phyloP scores from a whole-genome alignment of 1,139 yeast genomes.

The Komagataea norvegica region DNA sequence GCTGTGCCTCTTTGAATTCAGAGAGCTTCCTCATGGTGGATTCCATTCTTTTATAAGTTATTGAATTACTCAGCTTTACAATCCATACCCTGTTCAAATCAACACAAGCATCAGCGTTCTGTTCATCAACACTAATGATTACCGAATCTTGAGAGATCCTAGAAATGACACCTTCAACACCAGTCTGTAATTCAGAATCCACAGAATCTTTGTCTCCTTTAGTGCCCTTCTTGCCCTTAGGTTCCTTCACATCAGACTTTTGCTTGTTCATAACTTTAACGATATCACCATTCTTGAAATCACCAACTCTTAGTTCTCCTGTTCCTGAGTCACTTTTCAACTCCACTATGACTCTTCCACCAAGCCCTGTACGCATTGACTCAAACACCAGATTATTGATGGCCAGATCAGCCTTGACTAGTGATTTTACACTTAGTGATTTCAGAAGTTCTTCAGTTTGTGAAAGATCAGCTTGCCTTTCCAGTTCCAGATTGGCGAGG shows the following conservation, averaged over 20 bases:
- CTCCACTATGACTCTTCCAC: slow-evolving; percentile 71
- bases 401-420: slow-evolving; percentile 72
- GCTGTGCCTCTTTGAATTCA: slow-evolving; percentile 32
- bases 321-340: slow-evolving; percentile 57
- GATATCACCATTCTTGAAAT: slow-evolving; percentile 74
- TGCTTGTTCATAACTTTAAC: slow-evolving; percentile 37
- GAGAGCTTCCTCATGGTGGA: slow-evolving; percentile 67
- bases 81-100: slow-evolving; percentile 52
- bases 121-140: slow-evolving; percentile 58
- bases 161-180: slow-evolving; percentile 56
- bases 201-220: slow-evolving; percentile 17
- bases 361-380: slow-evolving; percentile 69
- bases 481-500: slow-evolving; percentile 48
- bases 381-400: slow-evolving; percentile 57
- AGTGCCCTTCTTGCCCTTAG: slow-evolving; percentile 11
- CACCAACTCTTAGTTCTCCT: slow-evolving; percentile 36
- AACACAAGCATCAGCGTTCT: slow-evolving; percentile 40
- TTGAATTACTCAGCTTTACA: slow-evolving; percentile 62
- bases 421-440: slow-evolving; percentile 54
- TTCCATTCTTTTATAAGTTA: slow-evolving; percentile 76
- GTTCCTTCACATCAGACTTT: slow-evolving; percentile 4
- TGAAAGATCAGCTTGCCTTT: slow-evolving; percentile 55
- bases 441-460: slow-evolving; percentile 47
- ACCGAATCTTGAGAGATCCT: slow-evolving; percentile 30
- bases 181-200: slow-evolving; percentile 13